Percentiles rank a stretch among this genome's conserved stretches.
Evolutionary conservation across 164 flowering plant species (phyloP).

Genomic region (Magnolia changhungtana): DNA sequence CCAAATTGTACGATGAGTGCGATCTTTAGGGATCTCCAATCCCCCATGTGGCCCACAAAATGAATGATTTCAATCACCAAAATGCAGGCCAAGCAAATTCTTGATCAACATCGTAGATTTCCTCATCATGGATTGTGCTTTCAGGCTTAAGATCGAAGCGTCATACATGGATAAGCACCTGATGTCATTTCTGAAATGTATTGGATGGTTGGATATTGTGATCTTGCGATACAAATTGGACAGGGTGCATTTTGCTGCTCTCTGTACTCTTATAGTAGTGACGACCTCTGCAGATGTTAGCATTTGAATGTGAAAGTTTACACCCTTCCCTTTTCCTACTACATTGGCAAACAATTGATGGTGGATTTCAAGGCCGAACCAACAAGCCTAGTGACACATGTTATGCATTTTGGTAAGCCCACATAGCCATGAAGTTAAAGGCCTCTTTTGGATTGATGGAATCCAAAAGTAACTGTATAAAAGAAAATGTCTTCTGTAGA

Average conservation of each 20-base stretch:
- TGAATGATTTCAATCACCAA: not conserved
- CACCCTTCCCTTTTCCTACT: slow-evolving; percentile 3
- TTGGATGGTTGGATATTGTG: not conserved
- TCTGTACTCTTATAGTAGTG: no score
- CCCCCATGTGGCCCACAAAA: not conserved
- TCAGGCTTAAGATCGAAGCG: not conserved
- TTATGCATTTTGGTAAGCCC: slow-evolving; percentile 88
- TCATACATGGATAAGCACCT: not conserved
- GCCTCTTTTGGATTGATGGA: not conserved
- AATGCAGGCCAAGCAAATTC: not conserved
- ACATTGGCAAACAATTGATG: slow-evolving; percentile 84
- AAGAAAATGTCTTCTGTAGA: no score
- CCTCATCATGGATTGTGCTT: not conserved
- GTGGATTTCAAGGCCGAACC: slow-evolving; percentile 92
- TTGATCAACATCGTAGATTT: not conserved
- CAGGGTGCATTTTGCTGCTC: no score
- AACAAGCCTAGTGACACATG: slow-evolving; percentile 90
- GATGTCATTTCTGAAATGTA: not conserved
- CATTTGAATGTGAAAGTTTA: not conserved
- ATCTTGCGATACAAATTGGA: no score
- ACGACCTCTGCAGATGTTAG: not conserved
- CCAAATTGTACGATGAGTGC: no score
- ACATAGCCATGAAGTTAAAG: not conserved
- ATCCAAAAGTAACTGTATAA: no score
- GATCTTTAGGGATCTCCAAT: not conserved